These are phyloP conservation scores for Fusarium neocosmosporiellum DNA, from an alignment of 2,329 filamentous ascomycete genomes.

Conservation along the genomic window DNA sequence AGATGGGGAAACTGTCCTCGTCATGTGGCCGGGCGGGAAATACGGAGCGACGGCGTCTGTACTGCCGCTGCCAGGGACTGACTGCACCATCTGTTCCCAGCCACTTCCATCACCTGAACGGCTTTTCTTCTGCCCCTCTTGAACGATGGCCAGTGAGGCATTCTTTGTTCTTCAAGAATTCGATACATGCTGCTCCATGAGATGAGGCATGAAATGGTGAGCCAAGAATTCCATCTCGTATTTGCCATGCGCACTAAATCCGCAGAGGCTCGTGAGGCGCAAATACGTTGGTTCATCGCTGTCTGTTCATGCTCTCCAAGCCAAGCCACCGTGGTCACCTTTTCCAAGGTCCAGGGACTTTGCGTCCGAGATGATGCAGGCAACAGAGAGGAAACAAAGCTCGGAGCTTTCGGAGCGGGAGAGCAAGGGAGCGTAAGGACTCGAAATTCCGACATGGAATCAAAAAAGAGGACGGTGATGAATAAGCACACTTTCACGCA, in stretches of 20 bases:
- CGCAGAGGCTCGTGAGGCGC: neutral
- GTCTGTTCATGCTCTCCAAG: neutral
- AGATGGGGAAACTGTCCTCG: neutral
- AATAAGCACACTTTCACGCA: neutral
- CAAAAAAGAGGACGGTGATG: neutral
- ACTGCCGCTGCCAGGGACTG: slow-evolving; percentile 11
- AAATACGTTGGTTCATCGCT: neutral
- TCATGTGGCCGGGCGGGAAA: neutral
- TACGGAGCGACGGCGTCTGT: neutral
- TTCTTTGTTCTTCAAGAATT: neutral
- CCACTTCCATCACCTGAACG: slow-evolving; percentile 15
- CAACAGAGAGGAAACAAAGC: neutral
- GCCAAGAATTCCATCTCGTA: neutral
- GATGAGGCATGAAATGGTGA: neutral
- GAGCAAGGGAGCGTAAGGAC: neutral
- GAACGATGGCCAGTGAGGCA: neutral
- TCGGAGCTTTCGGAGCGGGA: neutral
- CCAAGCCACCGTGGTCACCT: neutral
- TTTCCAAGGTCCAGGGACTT: neutral
- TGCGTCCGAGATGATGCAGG: neutral
- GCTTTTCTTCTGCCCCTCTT: slow-evolving; percentile 1
- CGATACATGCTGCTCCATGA: neutral
- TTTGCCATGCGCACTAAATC: neutral
- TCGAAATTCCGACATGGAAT: neutral
- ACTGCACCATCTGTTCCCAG: neutral